phyloP scores from a whole-genome alignment of 176 grass and related monocot genomes.

The Dendrocalamus sinicus region DNA sequence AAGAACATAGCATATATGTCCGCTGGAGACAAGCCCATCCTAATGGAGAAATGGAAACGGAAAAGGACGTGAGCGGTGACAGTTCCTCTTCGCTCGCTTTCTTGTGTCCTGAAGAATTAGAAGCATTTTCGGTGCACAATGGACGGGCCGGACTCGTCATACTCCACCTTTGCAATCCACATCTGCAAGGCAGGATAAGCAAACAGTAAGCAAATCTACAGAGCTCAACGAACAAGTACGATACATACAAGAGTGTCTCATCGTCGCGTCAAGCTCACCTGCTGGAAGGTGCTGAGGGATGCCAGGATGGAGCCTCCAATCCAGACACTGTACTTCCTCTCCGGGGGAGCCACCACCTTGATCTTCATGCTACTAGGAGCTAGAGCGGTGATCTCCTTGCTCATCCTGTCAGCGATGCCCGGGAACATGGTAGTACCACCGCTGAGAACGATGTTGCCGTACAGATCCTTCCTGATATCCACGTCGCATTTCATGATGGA shows the following conservation, averaged over 20 bases:
- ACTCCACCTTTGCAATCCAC: background rate
- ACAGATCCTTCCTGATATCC: slow-evolving; percentile 96
- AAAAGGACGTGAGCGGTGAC: background rate
- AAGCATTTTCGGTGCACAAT: slow-evolving; percentile 8
- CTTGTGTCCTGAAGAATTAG: background rate
- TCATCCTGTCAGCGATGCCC: slow-evolving; percentile 88
- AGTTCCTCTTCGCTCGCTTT: background rate
- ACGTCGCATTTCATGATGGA: slow-evolving; percentile 99
- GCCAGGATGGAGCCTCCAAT: slow-evolving; percentile 95
- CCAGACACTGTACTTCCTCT: slow-evolving; percentile 96
- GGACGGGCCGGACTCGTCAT: background rate
- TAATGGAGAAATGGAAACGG: background rate
- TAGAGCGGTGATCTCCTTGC: slow-evolving; percentile 90
- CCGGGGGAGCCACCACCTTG: slow-evolving; percentile 89
- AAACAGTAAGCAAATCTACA: background rate
- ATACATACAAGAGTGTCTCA: background rate
- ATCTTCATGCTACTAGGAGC: slow-evolving; percentile 99
- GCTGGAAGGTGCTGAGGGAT: slow-evolving; percentile 97
- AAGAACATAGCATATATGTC: background rate
- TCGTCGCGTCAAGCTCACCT: slow-evolving; percentile 44
- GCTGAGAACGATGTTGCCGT: slow-evolving; percentile 88
- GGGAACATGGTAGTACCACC: slow-evolving; percentile 95
- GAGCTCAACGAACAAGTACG: background rate
- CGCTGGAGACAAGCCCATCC: background rate
- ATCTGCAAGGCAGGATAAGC: background rate